These are phyloP conservation scores for Pleurotus djamor DNA, from an alignment of 768 basidiomycete genomes.

Conservation along the genomic window DNA sequence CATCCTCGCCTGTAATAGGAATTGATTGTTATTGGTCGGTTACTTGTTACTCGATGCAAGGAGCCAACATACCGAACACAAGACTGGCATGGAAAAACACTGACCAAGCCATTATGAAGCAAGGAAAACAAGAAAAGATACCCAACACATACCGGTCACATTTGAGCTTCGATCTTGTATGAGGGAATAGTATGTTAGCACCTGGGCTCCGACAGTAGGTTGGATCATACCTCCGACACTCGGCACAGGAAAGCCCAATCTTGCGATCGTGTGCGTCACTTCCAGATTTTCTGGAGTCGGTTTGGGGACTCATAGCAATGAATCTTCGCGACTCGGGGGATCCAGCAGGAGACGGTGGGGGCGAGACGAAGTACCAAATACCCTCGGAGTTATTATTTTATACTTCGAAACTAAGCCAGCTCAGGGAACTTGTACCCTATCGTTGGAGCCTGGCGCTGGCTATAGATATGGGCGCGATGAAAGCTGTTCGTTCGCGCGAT, in stretches of 20 bases:
- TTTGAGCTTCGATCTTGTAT: conserved; percentile 47
- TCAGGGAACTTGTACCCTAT: neutral
- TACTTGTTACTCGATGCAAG: neutral
- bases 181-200: conserved; percentile 3
- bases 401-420: neutral
- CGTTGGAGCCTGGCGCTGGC: neutral
- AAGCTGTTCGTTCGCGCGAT: neutral
- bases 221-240: conserved; percentile 42
- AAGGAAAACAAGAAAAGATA: neutral
- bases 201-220: neutral
- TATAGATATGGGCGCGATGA: neutral
- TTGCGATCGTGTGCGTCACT: conserved; percentile 25
- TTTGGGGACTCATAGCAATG: no score
- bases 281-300: conserved; percentile 9
- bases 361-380: no score
- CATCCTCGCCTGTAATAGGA: conserved; percentile 40
- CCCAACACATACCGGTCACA: conserved; percentile 38
- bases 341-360: no score
- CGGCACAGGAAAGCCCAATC: conserved; percentile 46
- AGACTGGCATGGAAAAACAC: conserved; percentile 52
- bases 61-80: conserved; percentile 33
- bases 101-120: conserved; percentile 13
- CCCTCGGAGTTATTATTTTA: no score
- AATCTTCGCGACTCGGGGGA: no score
- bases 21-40: neutral